Evolutionary conservation across 495 filamentous ascomycete species (phyloP).

Genomic region (Daldinia concentrica): DNA sequence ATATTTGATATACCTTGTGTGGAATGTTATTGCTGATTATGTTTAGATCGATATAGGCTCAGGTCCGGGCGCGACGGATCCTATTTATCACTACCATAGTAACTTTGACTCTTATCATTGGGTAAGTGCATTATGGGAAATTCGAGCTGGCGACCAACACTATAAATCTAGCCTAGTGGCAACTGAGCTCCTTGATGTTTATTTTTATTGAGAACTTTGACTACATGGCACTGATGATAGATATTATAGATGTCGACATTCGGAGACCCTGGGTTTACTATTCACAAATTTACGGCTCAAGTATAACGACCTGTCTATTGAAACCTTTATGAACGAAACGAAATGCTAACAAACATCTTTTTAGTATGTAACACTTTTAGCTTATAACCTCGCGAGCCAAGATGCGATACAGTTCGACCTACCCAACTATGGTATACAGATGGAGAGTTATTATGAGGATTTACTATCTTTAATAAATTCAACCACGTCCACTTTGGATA

Average conservation of each 20-base stretch:
- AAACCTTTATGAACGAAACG: constrained; percentile 33
- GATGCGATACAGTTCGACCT: constrained; percentile 80
- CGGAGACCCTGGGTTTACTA: constrained; percentile 78
- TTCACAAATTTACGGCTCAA: constrained; percentile 74
- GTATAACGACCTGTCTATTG: constrained; percentile 55
- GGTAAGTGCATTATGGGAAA: constrained; percentile 41
- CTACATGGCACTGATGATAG: not conserved
- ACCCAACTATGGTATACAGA: constrained; percentile 69
- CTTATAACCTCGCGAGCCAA: constrained; percentile 77
- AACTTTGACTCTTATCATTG: constrained; percentile 89
- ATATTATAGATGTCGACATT: constrained; percentile 65
- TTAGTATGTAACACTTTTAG: constrained; percentile 74
- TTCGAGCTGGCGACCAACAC: not conserved
- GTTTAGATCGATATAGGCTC: constrained; percentile 75
- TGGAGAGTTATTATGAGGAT: constrained; percentile 68
- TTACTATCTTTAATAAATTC: constrained; percentile 63
- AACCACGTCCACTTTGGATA: constrained; percentile 48
- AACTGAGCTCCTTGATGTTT: not conserved
- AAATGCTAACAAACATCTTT: not conserved
- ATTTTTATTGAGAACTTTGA: no score
- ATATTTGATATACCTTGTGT: constrained; percentile 45
- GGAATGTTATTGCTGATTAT: not conserved
- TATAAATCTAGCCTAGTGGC: not conserved
- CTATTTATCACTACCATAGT: constrained; percentile 75
- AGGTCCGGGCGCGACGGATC: constrained; percentile 54